A percentile compares a stretch with the other conserved stretches of the same genome.
Evolutionary conservation across 2,329 filamentous ascomycete species (phyloP).

Genomic region (Coniochaeta hoffmannii): DNA sequence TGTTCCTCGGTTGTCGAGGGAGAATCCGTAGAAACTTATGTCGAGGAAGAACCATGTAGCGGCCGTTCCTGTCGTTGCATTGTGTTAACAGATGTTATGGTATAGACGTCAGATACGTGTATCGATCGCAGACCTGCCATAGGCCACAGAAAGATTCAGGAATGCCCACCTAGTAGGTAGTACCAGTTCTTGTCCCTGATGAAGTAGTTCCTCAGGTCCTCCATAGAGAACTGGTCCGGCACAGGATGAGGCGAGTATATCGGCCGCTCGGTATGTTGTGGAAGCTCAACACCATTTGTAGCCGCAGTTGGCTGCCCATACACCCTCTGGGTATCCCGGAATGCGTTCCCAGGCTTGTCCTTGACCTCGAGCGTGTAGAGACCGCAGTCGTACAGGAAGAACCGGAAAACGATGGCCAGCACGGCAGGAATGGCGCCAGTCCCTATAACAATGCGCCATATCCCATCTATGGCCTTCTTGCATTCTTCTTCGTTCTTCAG

Average conservation of each 20-base stretch:
- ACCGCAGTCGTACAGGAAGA: conserved; percentile 59
- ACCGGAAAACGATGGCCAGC: conserved; percentile 57
- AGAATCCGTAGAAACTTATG: conserved; percentile 50
- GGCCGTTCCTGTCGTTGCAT: conserved; percentile 25
- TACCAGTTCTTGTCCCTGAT: conserved; percentile 39
- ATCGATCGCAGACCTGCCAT: background rate
- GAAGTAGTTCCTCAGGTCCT: conserved; percentile 43
- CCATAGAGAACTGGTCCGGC: conserved; percentile 40
- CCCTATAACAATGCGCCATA: conserved; percentile 62
- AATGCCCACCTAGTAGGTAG: conserved; percentile 27
- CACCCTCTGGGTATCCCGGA: conserved; percentile 51
- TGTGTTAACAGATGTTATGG: conserved; percentile 12
- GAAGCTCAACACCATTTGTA: conserved; percentile 24
- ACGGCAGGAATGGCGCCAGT: conserved; percentile 57
- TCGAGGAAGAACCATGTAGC: conserved; percentile 48
- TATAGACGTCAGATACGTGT: too few relatives aligned
- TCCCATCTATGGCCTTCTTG: conserved; percentile 44
- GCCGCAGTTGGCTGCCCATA: conserved; percentile 36
- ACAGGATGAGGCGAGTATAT: conserved; percentile 21
- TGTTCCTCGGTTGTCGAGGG: conserved; percentile 36
- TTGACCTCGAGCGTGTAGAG: conserved; percentile 60
- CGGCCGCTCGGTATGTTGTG: background rate
- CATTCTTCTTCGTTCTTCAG: conserved; percentile 40
- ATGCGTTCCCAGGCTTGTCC: conserved; percentile 49
- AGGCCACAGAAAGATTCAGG: conserved; percentile 17